These are phyloP conservation scores for Geosmithia putterillii DNA, from an alignment of 2,329 filamentous ascomycete species.

Conservation along the genomic window DNA sequence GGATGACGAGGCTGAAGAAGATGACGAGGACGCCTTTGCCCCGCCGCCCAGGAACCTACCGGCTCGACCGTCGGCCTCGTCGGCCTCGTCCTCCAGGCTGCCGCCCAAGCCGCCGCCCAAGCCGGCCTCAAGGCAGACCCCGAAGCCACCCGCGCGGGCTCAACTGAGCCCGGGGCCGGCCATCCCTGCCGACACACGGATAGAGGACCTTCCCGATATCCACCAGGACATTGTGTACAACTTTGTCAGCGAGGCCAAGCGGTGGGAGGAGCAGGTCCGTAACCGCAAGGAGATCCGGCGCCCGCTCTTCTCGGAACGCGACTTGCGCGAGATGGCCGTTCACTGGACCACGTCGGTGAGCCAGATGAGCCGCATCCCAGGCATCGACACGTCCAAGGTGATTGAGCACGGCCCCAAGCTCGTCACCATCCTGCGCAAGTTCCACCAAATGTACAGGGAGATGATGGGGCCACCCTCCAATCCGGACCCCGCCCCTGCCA, in stretches of 20 bases:
- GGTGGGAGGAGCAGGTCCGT: slow-evolving; percentile 47
- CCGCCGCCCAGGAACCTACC: slow-evolving; percentile 24
- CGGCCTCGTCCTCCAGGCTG: neutral
- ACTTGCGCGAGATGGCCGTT: slow-evolving; percentile 64
- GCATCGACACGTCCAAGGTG: slow-evolving; percentile 52
- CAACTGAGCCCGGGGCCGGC: slow-evolving; percentile 38
- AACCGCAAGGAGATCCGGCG: slow-evolving; percentile 42
- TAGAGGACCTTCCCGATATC: slow-evolving; percentile 41
- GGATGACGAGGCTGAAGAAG: slow-evolving; percentile 18
- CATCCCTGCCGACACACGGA: slow-evolving; percentile 42
- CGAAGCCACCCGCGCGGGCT: slow-evolving; percentile 3
- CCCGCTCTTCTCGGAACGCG: slow-evolving; percentile 54
- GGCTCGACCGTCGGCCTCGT: slow-evolving; percentile 14
- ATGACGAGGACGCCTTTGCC: slow-evolving; percentile 30
- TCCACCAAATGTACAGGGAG: slow-evolving; percentile 32
- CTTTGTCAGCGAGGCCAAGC: slow-evolving; percentile 53
- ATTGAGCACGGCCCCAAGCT: slow-evolving; percentile 48
- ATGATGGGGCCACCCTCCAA: slow-evolving; percentile 27
- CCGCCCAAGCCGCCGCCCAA: neutral
- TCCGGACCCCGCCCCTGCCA: neutral
- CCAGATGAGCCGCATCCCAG: slow-evolving; percentile 50
- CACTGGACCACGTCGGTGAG: slow-evolving; percentile 49
- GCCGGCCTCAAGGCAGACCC: neutral
- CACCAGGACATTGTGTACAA: slow-evolving; percentile 51
- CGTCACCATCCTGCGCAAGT: slow-evolving; percentile 41